phyloP scores from a whole-genome alignment of 176 grass and related monocot genomes.

The barley (Hordeum vulgare) region DNA sequence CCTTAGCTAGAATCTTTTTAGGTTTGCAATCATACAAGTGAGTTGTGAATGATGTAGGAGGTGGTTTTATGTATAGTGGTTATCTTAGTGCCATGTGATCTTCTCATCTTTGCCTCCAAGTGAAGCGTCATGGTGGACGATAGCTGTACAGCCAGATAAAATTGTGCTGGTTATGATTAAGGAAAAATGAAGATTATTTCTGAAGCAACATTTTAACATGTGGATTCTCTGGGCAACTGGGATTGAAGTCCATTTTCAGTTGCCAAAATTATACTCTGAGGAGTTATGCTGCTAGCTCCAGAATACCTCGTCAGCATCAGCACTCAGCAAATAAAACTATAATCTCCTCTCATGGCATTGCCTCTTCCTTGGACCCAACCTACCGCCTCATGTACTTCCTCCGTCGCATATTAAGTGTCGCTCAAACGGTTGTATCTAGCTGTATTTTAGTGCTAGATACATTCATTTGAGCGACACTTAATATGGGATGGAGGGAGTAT shows the following conservation, averaged over 20 bases:
- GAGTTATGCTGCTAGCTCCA: neutral
- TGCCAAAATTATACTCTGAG: neutral
- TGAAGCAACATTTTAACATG: neutral
- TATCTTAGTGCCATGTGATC: neutral
- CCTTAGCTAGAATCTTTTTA: neutral
- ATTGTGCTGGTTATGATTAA: neutral
- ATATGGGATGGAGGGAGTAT: no score
- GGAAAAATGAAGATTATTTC: neutral
- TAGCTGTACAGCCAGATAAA: neutral
- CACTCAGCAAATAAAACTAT: neutral
- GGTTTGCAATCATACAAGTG: neutral
- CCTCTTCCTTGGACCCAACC: neutral
- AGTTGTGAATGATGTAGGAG: neutral
- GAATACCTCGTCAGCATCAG: neutral
- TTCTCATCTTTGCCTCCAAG: conserved; percentile 21
- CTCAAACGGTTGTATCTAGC: no score
- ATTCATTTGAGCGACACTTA: no score
- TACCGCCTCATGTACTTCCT: neutral
- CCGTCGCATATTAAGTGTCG: no score
- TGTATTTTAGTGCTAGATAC: no score
- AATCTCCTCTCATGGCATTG: neutral
- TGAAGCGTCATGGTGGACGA: neutral
- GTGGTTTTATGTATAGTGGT: neutral
- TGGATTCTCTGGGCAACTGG: neutral
- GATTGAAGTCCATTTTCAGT: neutral